A percentile compares a stretch with the other conserved stretches of the same genome.
These are phyloP conservation scores for Quambalaria eucalypti DNA, from an alignment of 1,284 basidiomycete species.

Conservation along the genomic window DNA sequence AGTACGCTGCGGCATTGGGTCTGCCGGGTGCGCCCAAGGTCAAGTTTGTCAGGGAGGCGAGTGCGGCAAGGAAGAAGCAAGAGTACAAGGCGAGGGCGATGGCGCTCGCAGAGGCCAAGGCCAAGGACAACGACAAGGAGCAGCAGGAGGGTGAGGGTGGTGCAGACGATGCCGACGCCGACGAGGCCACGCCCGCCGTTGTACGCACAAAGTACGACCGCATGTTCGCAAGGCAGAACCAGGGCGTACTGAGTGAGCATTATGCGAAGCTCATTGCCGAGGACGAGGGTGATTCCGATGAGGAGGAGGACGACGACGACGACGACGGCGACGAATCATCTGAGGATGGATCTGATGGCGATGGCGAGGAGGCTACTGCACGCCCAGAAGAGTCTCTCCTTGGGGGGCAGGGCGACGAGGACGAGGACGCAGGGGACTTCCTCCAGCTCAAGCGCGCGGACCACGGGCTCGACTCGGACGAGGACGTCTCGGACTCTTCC, in stretches of 20 bases:
- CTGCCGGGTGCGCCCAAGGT: constrained; percentile 91
- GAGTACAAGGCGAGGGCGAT: not conserved
- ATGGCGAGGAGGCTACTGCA: too few relatives aligned
- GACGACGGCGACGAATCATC: constrained; percentile 14
- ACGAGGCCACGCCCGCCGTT: constrained; percentile 20
- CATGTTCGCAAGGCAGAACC: constrained; percentile 95
- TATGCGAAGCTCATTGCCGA: constrained; percentile 80
- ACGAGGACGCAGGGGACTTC: constrained; percentile 63
- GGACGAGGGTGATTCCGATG: constrained; percentile 33
- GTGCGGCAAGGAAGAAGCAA: constrained; percentile 59
- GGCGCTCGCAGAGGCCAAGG: not conserved
- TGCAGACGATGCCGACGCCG: not conserved
- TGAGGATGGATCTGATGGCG: too few relatives aligned
- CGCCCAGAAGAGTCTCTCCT: constrained; percentile 11
- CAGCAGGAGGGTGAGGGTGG: not conserved
- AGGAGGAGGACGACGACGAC: constrained; percentile 6
- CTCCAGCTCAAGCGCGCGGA: constrained; percentile 84
- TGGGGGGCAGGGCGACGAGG: constrained; percentile 12
- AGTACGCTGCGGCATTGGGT: constrained; percentile 80
- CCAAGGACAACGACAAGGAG: not conserved
- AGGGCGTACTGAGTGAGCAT: constrained; percentile 81
- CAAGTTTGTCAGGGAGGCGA: constrained; percentile 69
- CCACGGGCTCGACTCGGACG: constrained; percentile 59
- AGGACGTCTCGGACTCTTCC: constrained; percentile 16
- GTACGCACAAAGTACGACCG: constrained; percentile 82